Evolutionary conservation across 2,329 filamentous ascomycete species (phyloP), one percentile per base, ranked within the genome.

Genomic region (Mycosphaerella sp.): DNA sequence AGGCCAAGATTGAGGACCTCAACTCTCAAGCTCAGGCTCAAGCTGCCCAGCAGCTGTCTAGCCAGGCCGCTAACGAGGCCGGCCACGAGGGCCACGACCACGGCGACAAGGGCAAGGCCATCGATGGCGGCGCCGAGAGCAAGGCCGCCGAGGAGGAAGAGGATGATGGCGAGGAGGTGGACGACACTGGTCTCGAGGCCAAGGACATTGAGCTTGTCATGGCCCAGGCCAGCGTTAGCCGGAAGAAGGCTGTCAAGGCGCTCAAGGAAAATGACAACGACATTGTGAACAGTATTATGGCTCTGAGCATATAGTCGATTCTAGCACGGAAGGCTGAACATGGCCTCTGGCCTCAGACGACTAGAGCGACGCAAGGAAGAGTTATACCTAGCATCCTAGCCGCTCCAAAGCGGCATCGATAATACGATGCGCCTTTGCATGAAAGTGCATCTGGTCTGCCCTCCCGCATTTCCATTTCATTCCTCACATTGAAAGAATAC

Each of bases 261-360:
- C 82, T 98, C 72, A 91, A 90, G 80, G 93, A 97, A 80, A 98
- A 98, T 73, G 92, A 97, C 78, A 96, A 97, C 71, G 93, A 98
- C 73, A 98, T 98, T 78, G 93, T 98, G 80, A 98, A 98, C 82
- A 96, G 93, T 68, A 98, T 98, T 79, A 98, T 98, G 93, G 91
- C 92, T 66, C 79, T 98, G 61, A 79, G 76, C 69, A 78, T 78
- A 77, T 79, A 62, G 56, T 26, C 31, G 5, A 10, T 8, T 26
- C 14, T 34, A 34, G 17, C 29, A 31, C 12, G 36, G 39, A 38
- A 43, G 14, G 40, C 17, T 38, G 32, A n/a, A 17, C 8, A 11
- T 44, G 40, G 14, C 10, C 39, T 23, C 39, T 50, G 40, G n/a
- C 40, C 26, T 50, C n/a, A 8, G 14, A 42, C 43, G 40, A 5